A percentile compares a stretch with the other conserved stretches of the same genome.
phyloP scores from a whole-genome alignment of 176 grass and related monocot species.

The Eragrostis curvula region DNA sequence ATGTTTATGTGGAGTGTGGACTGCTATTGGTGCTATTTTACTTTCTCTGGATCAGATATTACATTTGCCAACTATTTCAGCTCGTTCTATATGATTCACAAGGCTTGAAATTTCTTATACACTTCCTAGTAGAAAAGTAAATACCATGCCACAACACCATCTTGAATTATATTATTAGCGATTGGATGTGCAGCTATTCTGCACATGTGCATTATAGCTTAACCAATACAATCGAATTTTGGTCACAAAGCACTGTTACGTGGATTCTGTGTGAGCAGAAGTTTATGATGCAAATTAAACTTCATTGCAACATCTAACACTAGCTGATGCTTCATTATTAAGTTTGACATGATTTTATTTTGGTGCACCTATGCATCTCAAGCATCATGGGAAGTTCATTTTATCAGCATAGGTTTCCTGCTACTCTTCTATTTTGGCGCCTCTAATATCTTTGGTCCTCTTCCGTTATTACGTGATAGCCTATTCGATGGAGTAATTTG shows the following conservation, averaged over 20 bases:
- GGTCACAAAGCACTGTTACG: slow-evolving; percentile 6
- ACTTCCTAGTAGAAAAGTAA: slow-evolving; percentile 9
- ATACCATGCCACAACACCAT: background rate
- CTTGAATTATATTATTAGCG: background rate
- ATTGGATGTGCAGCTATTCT: background rate
- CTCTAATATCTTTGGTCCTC: background rate
- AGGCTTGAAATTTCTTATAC: slow-evolving; percentile 9
- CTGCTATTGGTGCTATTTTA: slow-evolving; percentile 22
- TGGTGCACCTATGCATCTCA: background rate
- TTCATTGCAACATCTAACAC: background rate
- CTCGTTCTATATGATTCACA: background rate
- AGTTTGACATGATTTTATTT: slow-evolving; percentile 4
- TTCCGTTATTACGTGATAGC: background rate
- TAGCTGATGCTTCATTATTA: background rate
- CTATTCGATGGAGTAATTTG: background rate
- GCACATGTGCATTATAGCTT: background rate
- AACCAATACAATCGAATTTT: background rate
- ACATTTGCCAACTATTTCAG: background rate
- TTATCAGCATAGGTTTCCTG: no score
- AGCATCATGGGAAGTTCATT: background rate
- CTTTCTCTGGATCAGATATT: background rate
- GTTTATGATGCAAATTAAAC: slow-evolving; percentile 15
- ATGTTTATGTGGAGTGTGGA: background rate
- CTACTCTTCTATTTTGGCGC: background rate
- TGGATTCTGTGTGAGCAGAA: background rate